These are phyloP conservation scores for Colletotrichum tamarilloi DNA, from an alignment of 2,329 filamentous ascomycete species.

Conservation along the genomic window DNA sequence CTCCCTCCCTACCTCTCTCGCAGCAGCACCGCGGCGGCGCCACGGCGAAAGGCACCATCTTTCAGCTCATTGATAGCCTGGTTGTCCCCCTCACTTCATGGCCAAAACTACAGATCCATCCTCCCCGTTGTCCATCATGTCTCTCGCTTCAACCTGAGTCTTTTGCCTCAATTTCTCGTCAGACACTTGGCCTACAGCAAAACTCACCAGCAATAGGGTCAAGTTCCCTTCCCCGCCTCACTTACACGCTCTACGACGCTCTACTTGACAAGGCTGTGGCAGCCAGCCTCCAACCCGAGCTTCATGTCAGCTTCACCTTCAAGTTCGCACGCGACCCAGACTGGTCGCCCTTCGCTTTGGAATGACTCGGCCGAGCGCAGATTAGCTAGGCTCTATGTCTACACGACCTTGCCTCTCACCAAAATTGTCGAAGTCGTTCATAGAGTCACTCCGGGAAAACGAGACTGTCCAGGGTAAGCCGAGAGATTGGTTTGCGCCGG, in stretches of 20 bases:
- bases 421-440: slow-evolving; percentile 62
- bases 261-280: slow-evolving; percentile 30
- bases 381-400: slow-evolving; percentile 66
- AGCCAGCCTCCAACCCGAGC: slow-evolving; percentile 6
- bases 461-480: slow-evolving; percentile 32
- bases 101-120: not conserved
- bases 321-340: slow-evolving; percentile 43
- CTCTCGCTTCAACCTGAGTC: not conserved
- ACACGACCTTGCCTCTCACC: slow-evolving; percentile 62
- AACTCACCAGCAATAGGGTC: not conserved
- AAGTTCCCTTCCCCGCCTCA: not conserved
- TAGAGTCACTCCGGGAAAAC: slow-evolving; percentile 43
- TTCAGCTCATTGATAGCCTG: slow-evolving; percentile 35
- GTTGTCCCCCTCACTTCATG: slow-evolving; percentile 26
- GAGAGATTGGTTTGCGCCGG: slow-evolving; percentile 5
- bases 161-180: not conserved
- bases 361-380: slow-evolving; percentile 63
- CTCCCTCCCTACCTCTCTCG: slow-evolving; percentile 1
- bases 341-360: slow-evolving; percentile 68
- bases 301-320: slow-evolving; percentile 41
- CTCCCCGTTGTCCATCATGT: slow-evolving; percentile 10
- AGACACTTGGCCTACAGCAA: not conserved
- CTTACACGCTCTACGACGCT: slow-evolving; percentile 20
- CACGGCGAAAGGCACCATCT: slow-evolving; percentile 9
- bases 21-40: slow-evolving; percentile 1